Evolutionary conservation across 495 filamentous ascomycete species (phyloP).

Genomic region (Neurospora intermedia): DNA sequence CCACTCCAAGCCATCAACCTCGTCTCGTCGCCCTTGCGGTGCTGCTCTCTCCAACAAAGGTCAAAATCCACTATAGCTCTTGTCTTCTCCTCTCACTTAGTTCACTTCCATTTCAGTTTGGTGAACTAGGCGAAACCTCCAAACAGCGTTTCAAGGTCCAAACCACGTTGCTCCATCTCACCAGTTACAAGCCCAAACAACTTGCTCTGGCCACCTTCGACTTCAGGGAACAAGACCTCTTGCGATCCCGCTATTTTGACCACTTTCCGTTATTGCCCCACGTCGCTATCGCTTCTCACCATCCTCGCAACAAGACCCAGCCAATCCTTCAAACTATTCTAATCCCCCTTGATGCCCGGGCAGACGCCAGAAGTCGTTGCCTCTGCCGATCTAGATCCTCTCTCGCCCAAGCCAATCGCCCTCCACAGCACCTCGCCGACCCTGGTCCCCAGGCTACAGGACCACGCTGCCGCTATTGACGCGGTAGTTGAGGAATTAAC

Average conservation of each 20-base stretch:
- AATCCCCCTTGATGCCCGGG: conserved; percentile 23
- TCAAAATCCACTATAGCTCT: not conserved
- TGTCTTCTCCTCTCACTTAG: not conserved
- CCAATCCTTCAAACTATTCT: not conserved
- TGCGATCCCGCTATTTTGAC: not conserved
- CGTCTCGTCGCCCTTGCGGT: not conserved
- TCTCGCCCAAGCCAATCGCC: conserved; percentile 16
- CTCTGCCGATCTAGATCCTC: conserved; percentile 27
- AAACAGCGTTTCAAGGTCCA: not conserved
- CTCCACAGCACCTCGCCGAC: conserved; percentile 23
- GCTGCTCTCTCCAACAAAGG: not conserved
- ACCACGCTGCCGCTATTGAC: conserved; percentile 18
- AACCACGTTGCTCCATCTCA: not conserved
- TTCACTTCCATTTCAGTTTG: not conserved
- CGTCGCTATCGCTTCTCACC: not conserved
- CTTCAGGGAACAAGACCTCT: not conserved
- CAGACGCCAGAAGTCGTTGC: conserved; percentile 25
- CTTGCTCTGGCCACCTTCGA: not conserved
- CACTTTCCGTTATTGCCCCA: not conserved
- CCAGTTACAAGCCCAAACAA: not conserved
- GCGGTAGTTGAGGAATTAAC: not conserved
- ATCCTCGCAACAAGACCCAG: not conserved
- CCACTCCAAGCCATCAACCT: not conserved
- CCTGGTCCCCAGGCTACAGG: conserved; percentile 28
- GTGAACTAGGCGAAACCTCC: not conserved